Base-by-base conservation (phyloP, 179 eudicot species). In the Beta corolliflora region DNA sequence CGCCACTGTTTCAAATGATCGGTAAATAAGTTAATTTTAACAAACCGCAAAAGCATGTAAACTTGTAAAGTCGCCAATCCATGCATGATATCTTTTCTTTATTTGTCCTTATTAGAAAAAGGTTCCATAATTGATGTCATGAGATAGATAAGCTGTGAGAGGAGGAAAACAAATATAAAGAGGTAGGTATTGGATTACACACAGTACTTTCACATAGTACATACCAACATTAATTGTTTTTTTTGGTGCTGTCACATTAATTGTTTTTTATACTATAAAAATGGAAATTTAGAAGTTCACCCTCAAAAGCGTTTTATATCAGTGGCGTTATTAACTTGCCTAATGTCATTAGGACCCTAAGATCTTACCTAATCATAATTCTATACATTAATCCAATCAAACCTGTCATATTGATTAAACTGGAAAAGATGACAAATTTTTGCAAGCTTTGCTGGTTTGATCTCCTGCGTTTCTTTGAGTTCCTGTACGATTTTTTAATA, bases 71-170 rank as follows among this genome's bases (percentile, higher is more conserved):
- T n/a, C n/a, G n/a, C n/a, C n/a, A n/a, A n/a, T n/a, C 18, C 44
- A 10, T 69, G 52, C 52, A 45, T 41, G 73, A 69, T 8, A 55
- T 21, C 16, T 7, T n/a, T 19, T 61, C 0, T 23, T 59, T 31
- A 8, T 78, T 73, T 85, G 84, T 81, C 76, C 77, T 85, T 76
- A 61, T 79, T 55, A 48, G 60, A 74, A 79, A 84, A 72, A 78
- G 77, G 56, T 56, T 63, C 16, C 36, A 9, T 61, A 36, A 48
- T 53, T 61, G 80, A 72, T 79, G 46, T 77, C 82, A 79, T 82
- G 55, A 71, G 72, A 81, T 77, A 90, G 91, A 89, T 89, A 88
- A 90, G 90, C 83, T 18, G 86, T 85, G 93, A 87, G 87, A 87
- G 87, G 90, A 83, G 71, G 88, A 86, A 88, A 89, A 76, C 15